These are phyloP conservation scores for Dacryopinax primogenitus DNA, from an alignment of 768 basidiomycete genomes.

Conservation along the genomic window DNA sequence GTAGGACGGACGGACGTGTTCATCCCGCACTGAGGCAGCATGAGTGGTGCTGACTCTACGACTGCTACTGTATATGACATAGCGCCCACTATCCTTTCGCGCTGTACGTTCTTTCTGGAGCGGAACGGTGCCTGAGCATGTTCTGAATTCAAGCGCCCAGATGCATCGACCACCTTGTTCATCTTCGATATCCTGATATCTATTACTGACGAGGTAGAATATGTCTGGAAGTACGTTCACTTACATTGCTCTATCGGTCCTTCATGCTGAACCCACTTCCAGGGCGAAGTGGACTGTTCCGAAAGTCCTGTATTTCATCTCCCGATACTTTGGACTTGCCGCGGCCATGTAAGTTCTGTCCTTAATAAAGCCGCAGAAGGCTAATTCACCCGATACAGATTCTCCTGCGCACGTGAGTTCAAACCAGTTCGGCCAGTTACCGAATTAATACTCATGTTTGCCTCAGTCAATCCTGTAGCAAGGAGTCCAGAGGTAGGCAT, in stretches of 20 bases:
- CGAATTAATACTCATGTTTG: no score
- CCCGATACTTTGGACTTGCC: neutral
- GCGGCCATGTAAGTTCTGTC: neutral
- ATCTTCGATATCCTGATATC: neutral
- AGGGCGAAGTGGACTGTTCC: neutral
- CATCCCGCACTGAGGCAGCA: no score
- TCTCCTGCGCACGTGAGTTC: neutral
- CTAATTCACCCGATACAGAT: neutral
- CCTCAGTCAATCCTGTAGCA: no score
- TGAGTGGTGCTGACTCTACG: no score
- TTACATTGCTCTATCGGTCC: neutral
- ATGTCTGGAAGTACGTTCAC: neutral
- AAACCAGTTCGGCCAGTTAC: neutral
- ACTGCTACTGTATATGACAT: neutral
- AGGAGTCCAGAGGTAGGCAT: no score
- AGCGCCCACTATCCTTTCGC: neutral
- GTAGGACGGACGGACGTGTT: no score
- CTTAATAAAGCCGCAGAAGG: neutral
- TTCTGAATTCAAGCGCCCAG: no score
- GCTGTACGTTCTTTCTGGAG: neutral
- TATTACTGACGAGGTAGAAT: neutral
- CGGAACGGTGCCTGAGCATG: no score
- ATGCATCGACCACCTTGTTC: neutral
- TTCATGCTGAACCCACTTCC: neutral
- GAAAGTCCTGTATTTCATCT: neutral